Conservation (phyloP, 805 yeast species). For the Yamadazyma phyllophila region DNA sequence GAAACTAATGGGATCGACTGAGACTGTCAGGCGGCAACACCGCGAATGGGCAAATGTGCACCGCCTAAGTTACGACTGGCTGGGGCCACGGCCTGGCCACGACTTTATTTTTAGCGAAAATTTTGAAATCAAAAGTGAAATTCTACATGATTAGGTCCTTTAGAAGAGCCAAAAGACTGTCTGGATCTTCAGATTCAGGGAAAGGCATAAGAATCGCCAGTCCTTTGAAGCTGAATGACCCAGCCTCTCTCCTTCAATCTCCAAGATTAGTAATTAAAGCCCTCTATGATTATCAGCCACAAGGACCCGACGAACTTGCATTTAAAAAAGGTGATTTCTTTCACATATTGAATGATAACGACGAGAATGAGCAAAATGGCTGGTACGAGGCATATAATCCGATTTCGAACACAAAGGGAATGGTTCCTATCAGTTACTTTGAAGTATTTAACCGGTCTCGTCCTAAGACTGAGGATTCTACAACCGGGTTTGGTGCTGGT, state of each 20-base stretch:
- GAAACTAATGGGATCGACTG: too few relatives aligned
- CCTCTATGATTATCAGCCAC: slow-evolving; percentile 70
- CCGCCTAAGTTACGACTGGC: too few relatives aligned
- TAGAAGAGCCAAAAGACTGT: slow-evolving; percentile 41
- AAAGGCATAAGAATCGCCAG: slow-evolving; percentile 33
- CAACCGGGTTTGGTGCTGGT: neutral
- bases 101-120: slow-evolving; percentile 6
- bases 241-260: slow-evolving; percentile 36
- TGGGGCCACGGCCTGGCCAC: neutral
- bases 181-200: slow-evolving; percentile 24
- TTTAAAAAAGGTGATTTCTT: slow-evolving; percentile 86
- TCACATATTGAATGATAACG: slow-evolving; percentile 52
- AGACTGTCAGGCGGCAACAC: too few relatives aligned
- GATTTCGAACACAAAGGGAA: slow-evolving; percentile 68
- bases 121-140: slow-evolving; percentile 1
- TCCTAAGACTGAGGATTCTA: slow-evolving; percentile 22
- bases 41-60: too few relatives aligned
- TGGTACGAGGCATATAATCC: slow-evolving; percentile 94
- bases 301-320: slow-evolving; percentile 75
- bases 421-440: slow-evolving; percentile 84
- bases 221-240: slow-evolving; percentile 13
- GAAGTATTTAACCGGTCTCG: slow-evolving; percentile 69
- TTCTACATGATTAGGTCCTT: slow-evolving; percentile 38
- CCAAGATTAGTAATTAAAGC: slow-evolving; percentile 88
- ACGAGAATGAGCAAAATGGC: slow-evolving; percentile 35